These are phyloP conservation scores for Fusarium torreyae DNA, from an alignment of 2,329 filamentous ascomycete species.

Conservation along the genomic window DNA sequence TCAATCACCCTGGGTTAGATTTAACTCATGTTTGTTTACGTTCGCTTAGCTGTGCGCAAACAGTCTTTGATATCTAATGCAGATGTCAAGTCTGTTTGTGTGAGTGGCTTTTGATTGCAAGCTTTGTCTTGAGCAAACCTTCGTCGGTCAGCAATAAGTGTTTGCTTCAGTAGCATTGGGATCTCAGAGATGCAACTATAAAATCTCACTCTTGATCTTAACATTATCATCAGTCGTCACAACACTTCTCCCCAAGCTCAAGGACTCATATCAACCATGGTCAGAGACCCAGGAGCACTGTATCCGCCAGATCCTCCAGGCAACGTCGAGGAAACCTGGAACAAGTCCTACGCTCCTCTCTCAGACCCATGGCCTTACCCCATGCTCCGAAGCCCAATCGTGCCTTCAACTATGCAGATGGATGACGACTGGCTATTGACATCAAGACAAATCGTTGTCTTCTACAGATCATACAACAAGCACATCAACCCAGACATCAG, in stretches of 20 bases:
- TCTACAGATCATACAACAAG: background rate
- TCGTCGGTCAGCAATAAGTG: background rate
- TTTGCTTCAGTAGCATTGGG: background rate
- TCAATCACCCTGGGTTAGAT: background rate
- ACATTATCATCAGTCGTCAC: background rate
- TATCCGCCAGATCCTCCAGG: conserved; percentile 3
- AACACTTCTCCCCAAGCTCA: background rate
- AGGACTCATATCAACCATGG: background rate
- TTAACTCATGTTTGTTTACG: background rate
- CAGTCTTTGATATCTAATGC: background rate
- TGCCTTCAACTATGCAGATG: background rate
- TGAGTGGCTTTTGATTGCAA: background rate
- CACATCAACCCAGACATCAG: background rate
- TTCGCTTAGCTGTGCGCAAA: background rate
- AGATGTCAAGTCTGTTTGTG: background rate
- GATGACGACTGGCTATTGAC: conserved; percentile 16
- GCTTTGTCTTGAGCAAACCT: background rate
- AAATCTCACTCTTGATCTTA: background rate
- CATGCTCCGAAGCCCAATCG: conserved; percentile 2
- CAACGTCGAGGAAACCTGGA: background rate
- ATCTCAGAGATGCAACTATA: background rate
- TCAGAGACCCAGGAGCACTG: background rate
- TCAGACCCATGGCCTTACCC: conserved; percentile 13
- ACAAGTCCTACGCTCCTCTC: background rate
- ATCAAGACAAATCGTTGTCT: background rate